Evolutionary conservation across 768 basidiomycete species (phyloP), one percentile per base, ranked within the genome.

Genomic region (Postia placenta): DNA sequence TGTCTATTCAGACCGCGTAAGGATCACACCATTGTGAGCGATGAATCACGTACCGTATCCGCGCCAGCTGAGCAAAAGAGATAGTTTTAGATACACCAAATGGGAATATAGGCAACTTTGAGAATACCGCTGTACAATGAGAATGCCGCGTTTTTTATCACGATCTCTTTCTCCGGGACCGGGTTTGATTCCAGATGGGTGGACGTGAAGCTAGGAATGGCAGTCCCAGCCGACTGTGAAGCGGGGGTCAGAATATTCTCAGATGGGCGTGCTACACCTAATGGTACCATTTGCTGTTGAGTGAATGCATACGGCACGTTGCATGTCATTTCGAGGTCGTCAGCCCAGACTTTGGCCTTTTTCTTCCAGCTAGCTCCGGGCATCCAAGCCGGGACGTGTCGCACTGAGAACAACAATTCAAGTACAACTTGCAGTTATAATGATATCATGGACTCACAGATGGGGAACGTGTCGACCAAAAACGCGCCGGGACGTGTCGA

Each of bases 341-440:
- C 11, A 50, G 52, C 45, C 64, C 63, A 49, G 49, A 47, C 62
- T 53, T 56, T 17, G 47, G 69, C 72, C 5, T 46, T 55, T 37
- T 57, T 55, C 50, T 69, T 64, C 42, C 70, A 70, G 0, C 61
- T 60, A 7, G 65, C 64, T 7, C 73, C 71, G 0, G 73, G 72
- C 28, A 70, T 50, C 72, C 72, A 74, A 2, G 63, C 39, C 3
- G 72, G 72, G 14, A 74, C 52, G 27, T 66, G 53, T 37, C 56
- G 60, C 24, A 74, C 69, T 71, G 40, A 6, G 26, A 4, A 46
- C 20, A 39, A 43, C 24, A 4, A 19, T 6, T 26, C 30, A 14
- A 22, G 28, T 47, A 27, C 15, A n/a, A 24, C 11, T 36, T 23
- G 19, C 26, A 5, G 11, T 27, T 15, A 33, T 35, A 19, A 23